These are phyloP conservation scores for Samsoniella hepiali DNA, from an alignment of 2,329 filamentous ascomycete genomes.

Conservation along the genomic window DNA sequence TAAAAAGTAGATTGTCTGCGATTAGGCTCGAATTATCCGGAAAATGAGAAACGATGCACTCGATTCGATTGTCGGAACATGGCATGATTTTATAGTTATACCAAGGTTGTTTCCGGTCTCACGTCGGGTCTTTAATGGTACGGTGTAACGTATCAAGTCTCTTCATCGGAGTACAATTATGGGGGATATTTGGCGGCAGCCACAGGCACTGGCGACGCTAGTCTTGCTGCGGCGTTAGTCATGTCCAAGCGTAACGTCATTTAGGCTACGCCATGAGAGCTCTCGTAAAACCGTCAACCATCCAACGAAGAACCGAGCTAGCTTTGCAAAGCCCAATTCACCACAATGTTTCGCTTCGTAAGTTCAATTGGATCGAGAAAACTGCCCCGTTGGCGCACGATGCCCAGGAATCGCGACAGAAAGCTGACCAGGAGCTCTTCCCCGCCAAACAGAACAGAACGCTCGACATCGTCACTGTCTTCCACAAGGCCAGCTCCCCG, in stretches of 20 bases:
- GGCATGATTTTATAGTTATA: too few species aligned
- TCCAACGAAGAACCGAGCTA: not conserved
- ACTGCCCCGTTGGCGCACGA: not conserved
- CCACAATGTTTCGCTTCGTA: slow-evolving; percentile 48
- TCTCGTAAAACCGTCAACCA: not conserved
- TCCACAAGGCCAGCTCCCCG: slow-evolving; percentile 76
- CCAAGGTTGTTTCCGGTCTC: too few species aligned
- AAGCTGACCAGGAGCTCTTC: slow-evolving; percentile 2
- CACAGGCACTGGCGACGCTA: slow-evolving; percentile 4
- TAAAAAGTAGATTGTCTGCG: not conserved
- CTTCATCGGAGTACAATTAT: not conserved
- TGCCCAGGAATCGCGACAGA: not conserved
- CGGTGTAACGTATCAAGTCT: not conserved
- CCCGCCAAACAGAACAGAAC: slow-evolving; percentile 60
- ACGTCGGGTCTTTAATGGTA: too few species aligned
- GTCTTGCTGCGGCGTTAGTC: not conserved
- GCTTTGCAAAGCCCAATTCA: not conserved
- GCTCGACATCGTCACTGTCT: slow-evolving; percentile 90
- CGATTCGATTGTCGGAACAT: too few species aligned
- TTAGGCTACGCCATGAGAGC: not conserved
- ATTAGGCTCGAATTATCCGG: too few species aligned
- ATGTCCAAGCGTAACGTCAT: slow-evolving; percentile 4
- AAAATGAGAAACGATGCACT: not conserved
- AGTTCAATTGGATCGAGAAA: slow-evolving; percentile 24
- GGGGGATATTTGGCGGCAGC: not conserved